Percentiles rank a stretch among this genome's conserved stretches.
Conservation (phyloP, 2,329 filamentous ascomycete genomes). For the Cytospora chrysosperma region DNA sequence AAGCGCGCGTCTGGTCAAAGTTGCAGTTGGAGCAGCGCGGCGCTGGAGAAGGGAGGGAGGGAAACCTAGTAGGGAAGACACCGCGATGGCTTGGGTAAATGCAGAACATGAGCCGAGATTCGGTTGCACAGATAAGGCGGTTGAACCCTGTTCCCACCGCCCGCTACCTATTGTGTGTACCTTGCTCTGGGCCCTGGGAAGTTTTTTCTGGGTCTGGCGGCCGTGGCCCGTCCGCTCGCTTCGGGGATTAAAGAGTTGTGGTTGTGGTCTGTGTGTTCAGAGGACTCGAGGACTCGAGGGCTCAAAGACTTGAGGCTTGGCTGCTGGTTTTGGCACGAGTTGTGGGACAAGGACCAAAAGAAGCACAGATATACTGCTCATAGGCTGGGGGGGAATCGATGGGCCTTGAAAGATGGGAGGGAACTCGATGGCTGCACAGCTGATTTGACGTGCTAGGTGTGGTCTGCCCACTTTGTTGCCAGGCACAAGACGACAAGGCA, state of each 20-base stretch:
- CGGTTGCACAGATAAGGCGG: constrained; percentile 22
- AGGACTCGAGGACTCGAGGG: too few species aligned
- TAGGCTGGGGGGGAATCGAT: background rate
- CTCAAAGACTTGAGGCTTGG: background rate
- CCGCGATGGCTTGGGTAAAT: constrained; percentile 9
- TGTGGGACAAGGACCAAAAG: background rate
- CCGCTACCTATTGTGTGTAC: background rate
- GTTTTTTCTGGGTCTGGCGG: constrained; percentile 4
- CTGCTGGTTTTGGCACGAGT: background rate
- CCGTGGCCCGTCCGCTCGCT: constrained; percentile 10
- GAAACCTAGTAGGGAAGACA: constrained; percentile 5
- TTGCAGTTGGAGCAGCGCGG: background rate
- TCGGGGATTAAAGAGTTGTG: constrained; percentile 7
- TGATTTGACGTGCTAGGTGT: background rate
- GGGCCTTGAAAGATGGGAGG: background rate
- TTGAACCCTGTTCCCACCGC: constrained; percentile 20
- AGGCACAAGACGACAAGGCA: constrained; percentile 5
- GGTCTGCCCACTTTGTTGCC: background rate
- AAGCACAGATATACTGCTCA: background rate
- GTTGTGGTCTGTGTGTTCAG: constrained; percentile 1
- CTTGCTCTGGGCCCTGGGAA: constrained; percentile 11
- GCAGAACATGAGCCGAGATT: constrained; percentile 23
- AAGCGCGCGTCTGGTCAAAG: constrained; percentile 38
- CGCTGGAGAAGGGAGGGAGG: background rate
- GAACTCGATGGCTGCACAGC: background rate